Conservation (phyloP, 1,139 yeast species). For the Kurtzmaniella quercitrusa region DNA sequence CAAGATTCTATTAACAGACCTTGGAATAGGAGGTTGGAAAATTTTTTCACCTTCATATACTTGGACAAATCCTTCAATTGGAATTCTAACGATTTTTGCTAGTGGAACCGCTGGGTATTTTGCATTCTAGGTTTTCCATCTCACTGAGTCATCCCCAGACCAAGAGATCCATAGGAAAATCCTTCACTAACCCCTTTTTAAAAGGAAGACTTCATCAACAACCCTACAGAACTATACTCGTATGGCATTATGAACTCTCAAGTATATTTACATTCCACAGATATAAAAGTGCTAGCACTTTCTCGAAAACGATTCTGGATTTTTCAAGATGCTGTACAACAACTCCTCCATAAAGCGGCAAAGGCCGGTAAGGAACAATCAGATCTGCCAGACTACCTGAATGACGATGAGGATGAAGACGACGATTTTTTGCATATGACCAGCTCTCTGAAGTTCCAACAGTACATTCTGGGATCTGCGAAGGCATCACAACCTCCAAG, state of each 20-base stretch:
- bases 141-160: background rate
- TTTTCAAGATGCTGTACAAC: slow-evolving; percentile 42
- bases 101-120: too few species aligned
- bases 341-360: slow-evolving; percentile 24
- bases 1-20: background rate
- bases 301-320: slow-evolving; percentile 49
- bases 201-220: too few species aligned
- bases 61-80: too few species aligned
- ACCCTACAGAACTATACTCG: background rate
- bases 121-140: background rate
- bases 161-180: too few species aligned
- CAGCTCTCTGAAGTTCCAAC: background rate
- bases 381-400: slow-evolving; percentile 3
- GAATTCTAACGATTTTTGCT: too few species aligned
- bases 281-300: slow-evolving; percentile 43
- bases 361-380: slow-evolving; percentile 13
- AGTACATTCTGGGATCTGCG: background rate
- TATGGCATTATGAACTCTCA: slow-evolving; percentile 26
- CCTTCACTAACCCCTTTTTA: too few species aligned
- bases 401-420: slow-evolving; percentile 11
- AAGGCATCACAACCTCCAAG: background rate
- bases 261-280: slow-evolving; percentile 41
- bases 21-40: background rate
- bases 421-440: slow-evolving; percentile 4
- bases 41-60: too few species aligned